phyloP scores from a whole-genome alignment of 176 grass and related monocot species.

The Carex littledalei region DNA sequence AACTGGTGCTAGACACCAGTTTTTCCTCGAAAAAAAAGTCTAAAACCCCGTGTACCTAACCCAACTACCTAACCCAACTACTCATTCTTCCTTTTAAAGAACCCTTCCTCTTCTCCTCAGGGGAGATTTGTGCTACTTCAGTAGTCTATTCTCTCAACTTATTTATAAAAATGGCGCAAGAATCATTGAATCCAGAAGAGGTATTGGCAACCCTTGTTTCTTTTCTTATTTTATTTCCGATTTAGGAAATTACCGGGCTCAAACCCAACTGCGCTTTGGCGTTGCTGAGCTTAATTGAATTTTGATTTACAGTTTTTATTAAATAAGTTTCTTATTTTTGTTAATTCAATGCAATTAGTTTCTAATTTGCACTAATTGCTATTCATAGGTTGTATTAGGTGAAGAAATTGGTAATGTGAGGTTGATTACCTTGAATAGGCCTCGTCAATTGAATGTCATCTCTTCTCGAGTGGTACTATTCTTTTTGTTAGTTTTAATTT shows the following conservation, averaged over 20 bases:
- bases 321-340: neutral
- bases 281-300: neutral
- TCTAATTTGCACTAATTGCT: neutral
- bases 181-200: constrained; percentile 40
- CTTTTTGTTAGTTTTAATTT: constrained; percentile 6
- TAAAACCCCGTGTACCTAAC: neutral
- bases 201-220: constrained; percentile 1
- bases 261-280: neutral
- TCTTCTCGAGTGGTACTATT: constrained; percentile 54
- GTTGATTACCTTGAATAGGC: constrained; percentile 77
- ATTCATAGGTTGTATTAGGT: constrained; percentile 60
- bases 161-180: constrained; percentile 34
- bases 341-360: neutral
- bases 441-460: constrained; percentile 90
- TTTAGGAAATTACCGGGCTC: neutral
- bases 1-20: too few species aligned
- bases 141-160: neutral
- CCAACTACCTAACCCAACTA: neutral
- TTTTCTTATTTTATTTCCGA: neutral
- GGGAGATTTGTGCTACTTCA: neutral
- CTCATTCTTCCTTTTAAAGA: neutral
- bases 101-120: neutral
- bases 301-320: neutral
- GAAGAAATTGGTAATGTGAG: constrained; percentile 49
- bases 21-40: too few species aligned